Evolutionary conservation across 225 moss, liverwort and hornwort genomes (phyloP).

Genomic region (Bryum argenteum): DNA sequence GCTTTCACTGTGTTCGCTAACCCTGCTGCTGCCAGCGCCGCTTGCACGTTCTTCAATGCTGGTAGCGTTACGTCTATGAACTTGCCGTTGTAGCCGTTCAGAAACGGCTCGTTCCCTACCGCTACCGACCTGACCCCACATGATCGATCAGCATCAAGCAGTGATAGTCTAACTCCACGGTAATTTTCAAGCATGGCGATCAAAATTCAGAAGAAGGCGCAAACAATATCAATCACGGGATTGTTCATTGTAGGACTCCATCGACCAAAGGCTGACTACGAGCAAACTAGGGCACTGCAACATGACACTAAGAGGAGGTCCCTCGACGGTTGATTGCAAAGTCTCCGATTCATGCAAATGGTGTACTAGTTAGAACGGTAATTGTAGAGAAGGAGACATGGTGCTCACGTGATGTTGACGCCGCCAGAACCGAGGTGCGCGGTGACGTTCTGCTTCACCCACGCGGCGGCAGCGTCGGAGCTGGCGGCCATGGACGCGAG

Average conservation of each 20-base stretch:
- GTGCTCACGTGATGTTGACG: conserved; percentile 68
- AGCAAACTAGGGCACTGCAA: too few species aligned
- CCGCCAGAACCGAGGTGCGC: conserved; percentile 56
- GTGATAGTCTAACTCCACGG: too few species aligned
- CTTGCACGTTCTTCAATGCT: conserved; percentile 73
- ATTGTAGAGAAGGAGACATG: not conserved
- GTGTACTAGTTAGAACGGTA: too few species aligned
- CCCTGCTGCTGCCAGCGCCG: conserved; percentile 70
- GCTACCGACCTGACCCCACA: conserved; percentile 62
- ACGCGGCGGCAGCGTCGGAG: conserved; percentile 53
- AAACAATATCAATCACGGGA: too few species aligned
- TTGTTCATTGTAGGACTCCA: too few species aligned
- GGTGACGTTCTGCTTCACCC: conserved; percentile 84
- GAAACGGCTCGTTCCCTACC: conserved; percentile 93
- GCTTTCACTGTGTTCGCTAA: conserved; percentile 52
- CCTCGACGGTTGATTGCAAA: not conserved
- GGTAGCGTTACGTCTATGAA: conserved; percentile 48
- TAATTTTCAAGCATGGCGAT: too few species aligned
- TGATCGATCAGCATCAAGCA: too few species aligned
- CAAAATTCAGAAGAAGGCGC: too few species aligned
- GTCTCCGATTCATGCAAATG: too few species aligned
- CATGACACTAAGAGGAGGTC: too few species aligned
- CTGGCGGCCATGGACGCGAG: conserved; percentile 54
- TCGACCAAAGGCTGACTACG: too few species aligned
- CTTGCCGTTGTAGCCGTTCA: conserved; percentile 69